Evolutionary conservation across 1,284 basidiomycete genomes (phyloP).

Genomic region (Agroathelia rolfsii): DNA sequence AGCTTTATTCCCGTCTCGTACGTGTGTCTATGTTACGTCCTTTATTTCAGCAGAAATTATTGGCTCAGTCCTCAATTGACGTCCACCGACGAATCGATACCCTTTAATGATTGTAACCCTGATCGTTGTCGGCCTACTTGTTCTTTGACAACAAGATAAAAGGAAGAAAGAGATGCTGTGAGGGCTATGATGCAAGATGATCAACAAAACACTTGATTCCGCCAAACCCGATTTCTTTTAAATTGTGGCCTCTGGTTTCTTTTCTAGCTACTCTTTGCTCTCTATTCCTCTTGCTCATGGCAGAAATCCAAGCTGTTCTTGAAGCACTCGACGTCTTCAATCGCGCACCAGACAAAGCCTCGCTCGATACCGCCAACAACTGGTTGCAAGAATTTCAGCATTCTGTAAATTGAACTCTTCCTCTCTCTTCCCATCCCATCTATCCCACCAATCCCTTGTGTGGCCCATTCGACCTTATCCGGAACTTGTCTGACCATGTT

Average conservation of each 20-base stretch:
- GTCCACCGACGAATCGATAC: too few relatives aligned
- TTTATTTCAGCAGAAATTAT: too few relatives aligned
- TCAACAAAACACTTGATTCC: constrained; percentile 3
- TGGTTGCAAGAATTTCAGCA: constrained; percentile 97
- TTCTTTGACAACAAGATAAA: too few relatives aligned
- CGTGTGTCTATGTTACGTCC: too few relatives aligned
- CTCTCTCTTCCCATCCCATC: too few relatives aligned
- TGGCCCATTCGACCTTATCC: constrained; percentile 44
- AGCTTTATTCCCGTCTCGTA: constrained; percentile 16
- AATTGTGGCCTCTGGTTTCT: not conserved
- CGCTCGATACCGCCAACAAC: constrained; percentile 78
- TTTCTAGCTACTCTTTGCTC: constrained; percentile 8
- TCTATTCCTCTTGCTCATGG: constrained; percentile 31
- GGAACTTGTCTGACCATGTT: constrained; percentile 50
- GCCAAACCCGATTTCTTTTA: constrained; percentile 1
- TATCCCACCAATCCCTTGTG: constrained; percentile 58
- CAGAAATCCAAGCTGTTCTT: constrained; percentile 59
- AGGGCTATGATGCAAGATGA: too few relatives aligned
- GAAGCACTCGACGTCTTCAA: constrained; percentile 69
- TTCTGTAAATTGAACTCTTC: constrained; percentile 92
- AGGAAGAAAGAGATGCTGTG: too few relatives aligned
- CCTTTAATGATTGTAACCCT: not conserved
- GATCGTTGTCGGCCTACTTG: too few relatives aligned
- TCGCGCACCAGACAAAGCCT: constrained; percentile 70
- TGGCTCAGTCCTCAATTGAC: too few relatives aligned